Evolutionary conservation across 1,284 basidiomycete genomes (phyloP).

Genomic region (Marasmius sp.): DNA sequence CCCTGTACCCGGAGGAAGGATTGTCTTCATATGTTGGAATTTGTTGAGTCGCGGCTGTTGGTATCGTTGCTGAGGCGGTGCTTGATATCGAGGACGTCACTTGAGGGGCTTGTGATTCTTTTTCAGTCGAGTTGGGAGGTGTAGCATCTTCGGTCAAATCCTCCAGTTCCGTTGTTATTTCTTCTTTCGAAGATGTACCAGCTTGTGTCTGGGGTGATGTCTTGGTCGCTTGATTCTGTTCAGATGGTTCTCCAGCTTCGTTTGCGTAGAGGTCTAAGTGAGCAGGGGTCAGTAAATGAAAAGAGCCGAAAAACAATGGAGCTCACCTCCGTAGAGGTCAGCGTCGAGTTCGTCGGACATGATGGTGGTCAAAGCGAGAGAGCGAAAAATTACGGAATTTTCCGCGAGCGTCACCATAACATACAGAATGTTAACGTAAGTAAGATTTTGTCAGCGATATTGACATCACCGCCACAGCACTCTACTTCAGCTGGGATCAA

Average conservation of each 20-base stretch:
- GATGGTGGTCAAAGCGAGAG: not conserved
- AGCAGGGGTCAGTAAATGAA: not conserved
- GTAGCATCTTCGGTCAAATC: not conserved
- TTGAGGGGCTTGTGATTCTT: constrained; percentile 7
- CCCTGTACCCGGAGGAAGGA: constrained; percentile 47
- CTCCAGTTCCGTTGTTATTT: not conserved
- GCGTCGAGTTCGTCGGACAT: constrained; percentile 4
- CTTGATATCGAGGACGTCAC: not conserved
- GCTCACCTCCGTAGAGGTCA: constrained; percentile 1
- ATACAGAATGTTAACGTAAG: no score
- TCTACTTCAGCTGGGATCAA: no score
- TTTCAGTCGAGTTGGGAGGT: constrained; percentile 15
- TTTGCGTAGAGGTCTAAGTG: constrained; percentile 70
- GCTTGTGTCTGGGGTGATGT: constrained; percentile 22
- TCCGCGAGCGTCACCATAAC: not conserved
- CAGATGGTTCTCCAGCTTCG: constrained; percentile 32
- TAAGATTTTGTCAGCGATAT: no score
- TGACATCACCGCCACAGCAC: no score
- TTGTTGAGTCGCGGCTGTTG: constrained; percentile 51
- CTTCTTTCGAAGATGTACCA: constrained; percentile 22
- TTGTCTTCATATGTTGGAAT: constrained; percentile 77
- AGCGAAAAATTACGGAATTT: not conserved
- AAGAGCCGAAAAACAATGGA: not conserved
- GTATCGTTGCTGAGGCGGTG: not conserved
- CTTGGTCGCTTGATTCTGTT: constrained; percentile 20